phyloP scores from a whole-genome alignment of 345 rosid species.

The Punica granatum region DNA sequence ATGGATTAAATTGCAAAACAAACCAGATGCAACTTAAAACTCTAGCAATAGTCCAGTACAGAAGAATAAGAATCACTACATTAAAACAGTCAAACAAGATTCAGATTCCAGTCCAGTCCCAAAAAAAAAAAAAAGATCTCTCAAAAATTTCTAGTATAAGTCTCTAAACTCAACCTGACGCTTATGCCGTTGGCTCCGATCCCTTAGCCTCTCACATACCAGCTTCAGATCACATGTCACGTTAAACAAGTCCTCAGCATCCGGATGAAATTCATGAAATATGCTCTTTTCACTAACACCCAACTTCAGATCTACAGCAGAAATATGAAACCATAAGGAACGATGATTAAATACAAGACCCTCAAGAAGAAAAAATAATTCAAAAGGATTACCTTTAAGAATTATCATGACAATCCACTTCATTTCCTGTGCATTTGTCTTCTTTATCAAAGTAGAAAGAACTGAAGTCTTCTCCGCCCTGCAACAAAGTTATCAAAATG shows the following conservation, averaged over 20 bases:
- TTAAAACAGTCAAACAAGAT: background rate
- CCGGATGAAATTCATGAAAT: conserved; percentile 94
- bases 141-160: background rate
- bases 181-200: conserved; percentile 77
- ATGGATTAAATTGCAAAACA: background rate
- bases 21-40: background rate
- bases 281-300: conserved; percentile 89
- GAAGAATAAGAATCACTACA: background rate
- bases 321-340: conserved; percentile 5
- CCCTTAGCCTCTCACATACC: conserved; percentile 80
- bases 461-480: conserved; percentile 63
- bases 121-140: background rate
- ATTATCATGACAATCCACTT: conserved; percentile 91
- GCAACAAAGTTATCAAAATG: background rate
- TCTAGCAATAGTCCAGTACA: background rate
- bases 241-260: conserved; percentile 93
- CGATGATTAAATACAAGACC: background rate
- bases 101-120: background rate
- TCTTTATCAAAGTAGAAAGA: conserved; percentile 73
- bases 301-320: conserved; percentile 71
- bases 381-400: conserved; percentile 54
- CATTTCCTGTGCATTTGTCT: conserved; percentile 96
- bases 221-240: conserved; percentile 94
- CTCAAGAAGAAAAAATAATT: background rate
- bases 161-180: conserved; percentile 55